Percentiles rank a stretch among this genome's conserved stretches.
phyloP scores from a whole-genome alignment of 2,329 filamentous ascomycete species.

The Fusarium luffae region DNA sequence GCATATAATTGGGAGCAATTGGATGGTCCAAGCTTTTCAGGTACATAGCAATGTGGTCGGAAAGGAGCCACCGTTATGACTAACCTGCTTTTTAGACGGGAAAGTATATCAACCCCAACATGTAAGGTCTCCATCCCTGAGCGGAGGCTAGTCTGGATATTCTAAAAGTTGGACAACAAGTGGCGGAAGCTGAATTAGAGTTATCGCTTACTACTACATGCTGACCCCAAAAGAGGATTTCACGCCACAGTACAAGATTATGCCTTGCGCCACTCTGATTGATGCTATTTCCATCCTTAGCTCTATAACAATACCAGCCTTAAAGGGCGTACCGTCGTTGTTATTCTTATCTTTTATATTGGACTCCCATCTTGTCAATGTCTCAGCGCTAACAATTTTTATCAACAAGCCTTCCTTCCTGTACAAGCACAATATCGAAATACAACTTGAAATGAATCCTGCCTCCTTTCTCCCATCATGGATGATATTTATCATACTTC shows the following conservation, averaged over 20 bases:
- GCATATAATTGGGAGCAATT: not conserved
- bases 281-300: no score
- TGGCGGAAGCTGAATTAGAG: not conserved
- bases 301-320: not conserved
- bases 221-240: not conserved
- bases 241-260: not conserved
- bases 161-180: not conserved
- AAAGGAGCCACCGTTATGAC: not conserved
- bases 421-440: not conserved
- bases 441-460: not conserved
- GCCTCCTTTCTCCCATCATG: no score
- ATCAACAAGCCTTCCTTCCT: not conserved
- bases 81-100: not conserved
- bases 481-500: not conserved
- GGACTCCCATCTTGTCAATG: not conserved
- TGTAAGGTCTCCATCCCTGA: not conserved
- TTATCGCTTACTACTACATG: not conserved
- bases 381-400: not conserved
- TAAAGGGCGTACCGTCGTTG: fast-evolving
- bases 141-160: not conserved
- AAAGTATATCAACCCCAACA: not conserved
- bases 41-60: no score
- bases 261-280: not conserved
- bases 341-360: not conserved
- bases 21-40: not conserved